Base-by-base conservation (phyloP, 192 early-diverging fungal species). In the Coemansia sp. region DNA sequence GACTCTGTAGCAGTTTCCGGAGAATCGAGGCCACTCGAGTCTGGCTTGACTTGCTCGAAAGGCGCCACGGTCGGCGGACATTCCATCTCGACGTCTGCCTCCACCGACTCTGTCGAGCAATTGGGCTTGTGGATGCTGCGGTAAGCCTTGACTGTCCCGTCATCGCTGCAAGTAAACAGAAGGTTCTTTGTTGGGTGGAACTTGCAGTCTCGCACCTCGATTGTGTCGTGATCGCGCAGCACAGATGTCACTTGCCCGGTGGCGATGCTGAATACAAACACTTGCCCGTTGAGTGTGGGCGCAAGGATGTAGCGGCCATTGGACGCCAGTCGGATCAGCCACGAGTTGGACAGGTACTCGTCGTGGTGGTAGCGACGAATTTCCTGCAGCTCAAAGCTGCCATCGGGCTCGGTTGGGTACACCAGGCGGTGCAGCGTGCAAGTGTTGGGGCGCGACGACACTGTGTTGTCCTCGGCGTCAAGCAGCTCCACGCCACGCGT, bases 131-230 rank as follows among this genome's bases (percentile, higher is more conserved):
- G 42, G 0, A 40, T 54, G 59, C 79, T 65, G 9, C 62, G 54
- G 60, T 91, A 91, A 9, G 84, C 85, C 71, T 88, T 91, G 15
- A 91, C 80, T 4, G 76, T 79, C 3, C 90, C 89, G 71, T 93
- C 91, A 76, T 98, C 96, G 32, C 84, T 89, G 78, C 93, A 92
- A 6, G 96, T 92, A 60, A 95, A 90, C 54, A 98, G 31, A 2
- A 94, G 71, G 29, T 90, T 89, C 45, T 86, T 81, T 19, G 86
- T 88, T 32, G 94, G 94, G 64, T 96, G 95, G 73, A 96, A 92
- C 45, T 94, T 84, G 35, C 94, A 89, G 79, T 98, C 96, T 37
- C 96, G 87, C n/a, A 98, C 92, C 72, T 98, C 96, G 9, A 95
- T 85, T 29, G 92, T 92, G 45, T 96, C 90, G 64, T 98, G 95